Evolutionary conservation across 345 rosid genomes (phyloP).

Genomic region (Gossypium mustelinum): DNA sequence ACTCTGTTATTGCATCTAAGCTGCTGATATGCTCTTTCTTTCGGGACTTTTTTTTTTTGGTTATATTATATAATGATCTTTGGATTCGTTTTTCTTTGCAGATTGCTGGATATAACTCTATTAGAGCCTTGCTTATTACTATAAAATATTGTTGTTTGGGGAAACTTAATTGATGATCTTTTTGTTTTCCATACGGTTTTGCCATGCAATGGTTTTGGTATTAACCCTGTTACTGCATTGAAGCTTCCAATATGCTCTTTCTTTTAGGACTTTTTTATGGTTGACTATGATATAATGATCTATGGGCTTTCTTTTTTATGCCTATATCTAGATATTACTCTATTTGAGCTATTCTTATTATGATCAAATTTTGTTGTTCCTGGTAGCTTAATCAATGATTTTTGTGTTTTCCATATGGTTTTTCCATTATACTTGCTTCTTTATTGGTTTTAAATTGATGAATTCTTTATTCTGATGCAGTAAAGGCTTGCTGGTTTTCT

Average conservation of each 20-base stretch:
- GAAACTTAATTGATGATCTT: background rate
- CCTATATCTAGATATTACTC: background rate
- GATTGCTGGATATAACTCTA: no score
- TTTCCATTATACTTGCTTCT: background rate
- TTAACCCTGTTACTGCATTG: background rate
- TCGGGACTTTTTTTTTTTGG: background rate
- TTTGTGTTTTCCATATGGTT: background rate
- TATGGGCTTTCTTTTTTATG: background rate
- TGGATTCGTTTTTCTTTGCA: background rate
- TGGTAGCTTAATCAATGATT: background rate
- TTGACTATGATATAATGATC: background rate
- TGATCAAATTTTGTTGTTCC: background rate
- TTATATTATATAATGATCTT: background rate
- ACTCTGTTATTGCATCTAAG: background rate
- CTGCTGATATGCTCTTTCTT: background rate
- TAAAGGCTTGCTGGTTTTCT: slow-evolving; percentile 18
- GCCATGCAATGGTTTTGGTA: background rate
- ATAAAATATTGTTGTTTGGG: no score
- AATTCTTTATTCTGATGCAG: slow-evolving; percentile 21
- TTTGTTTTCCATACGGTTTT: background rate
- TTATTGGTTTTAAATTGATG: background rate
- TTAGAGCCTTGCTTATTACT: no score
- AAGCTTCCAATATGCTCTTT: background rate
- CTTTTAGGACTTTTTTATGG: background rate
- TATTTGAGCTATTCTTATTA: background rate